Percentiles rank a stretch among this genome's conserved stretches.
These are phyloP conservation scores for Coleophoma cylindrospora DNA, from an alignment of 2,329 filamentous ascomycete species.

Conservation along the genomic window DNA sequence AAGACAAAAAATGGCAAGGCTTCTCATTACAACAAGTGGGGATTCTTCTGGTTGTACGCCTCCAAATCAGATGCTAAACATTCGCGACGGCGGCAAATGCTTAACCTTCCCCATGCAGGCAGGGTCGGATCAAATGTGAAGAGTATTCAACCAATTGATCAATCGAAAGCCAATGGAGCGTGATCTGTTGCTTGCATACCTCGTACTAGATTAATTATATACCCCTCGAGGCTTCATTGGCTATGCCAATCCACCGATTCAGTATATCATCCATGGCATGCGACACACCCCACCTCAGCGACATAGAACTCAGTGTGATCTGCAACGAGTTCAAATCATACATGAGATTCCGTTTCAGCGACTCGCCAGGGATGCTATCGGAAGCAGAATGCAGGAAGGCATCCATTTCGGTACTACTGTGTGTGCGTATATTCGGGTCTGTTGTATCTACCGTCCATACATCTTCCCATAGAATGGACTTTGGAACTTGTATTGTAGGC, in stretches of 20 bases:
- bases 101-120: no score
- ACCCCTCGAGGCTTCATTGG: not conserved
- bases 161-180: no score
- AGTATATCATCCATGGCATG: constrained; percentile 7
- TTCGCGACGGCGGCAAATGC: no score
- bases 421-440: not conserved
- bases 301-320: constrained; percentile 13
- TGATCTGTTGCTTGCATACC: no score
- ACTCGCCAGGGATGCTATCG: not conserved
- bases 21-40: no score
- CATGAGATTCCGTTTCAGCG: constrained; percentile 29
- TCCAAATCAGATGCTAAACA: no score
- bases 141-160: no score
- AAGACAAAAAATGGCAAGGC: no score
- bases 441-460: constrained; percentile 16
- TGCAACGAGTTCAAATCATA: constrained; percentile 40
- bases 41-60: no score
- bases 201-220: not conserved
- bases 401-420: not conserved
- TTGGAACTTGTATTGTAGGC: constrained; percentile 30
- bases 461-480: constrained; percentile 33
- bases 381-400: not conserved
- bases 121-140: no score
- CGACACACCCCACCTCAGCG: constrained; percentile 9
- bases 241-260: constrained; percentile 3